A percentile compares a stretch with the other conserved stretches of the same genome.
These are phyloP conservation scores for Ophiostoma quercus DNA, from an alignment of 2,329 filamentous ascomycete species.

Conservation along the genomic window DNA sequence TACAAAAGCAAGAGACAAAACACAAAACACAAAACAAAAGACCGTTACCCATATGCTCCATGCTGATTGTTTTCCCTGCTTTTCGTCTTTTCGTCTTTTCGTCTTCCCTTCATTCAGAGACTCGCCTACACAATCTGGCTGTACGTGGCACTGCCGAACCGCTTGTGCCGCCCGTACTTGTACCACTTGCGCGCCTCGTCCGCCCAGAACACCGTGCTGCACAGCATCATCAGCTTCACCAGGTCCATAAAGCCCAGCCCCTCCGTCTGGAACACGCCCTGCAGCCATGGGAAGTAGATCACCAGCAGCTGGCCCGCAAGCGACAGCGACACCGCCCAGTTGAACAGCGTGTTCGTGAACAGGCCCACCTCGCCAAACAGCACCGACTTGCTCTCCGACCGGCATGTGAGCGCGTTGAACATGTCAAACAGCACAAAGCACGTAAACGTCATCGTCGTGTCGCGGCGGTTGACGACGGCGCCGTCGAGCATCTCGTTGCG, in stretches of 20 bases:
- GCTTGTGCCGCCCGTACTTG: conserved; percentile 50
- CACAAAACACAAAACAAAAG: neutral
- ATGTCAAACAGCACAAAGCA: conserved; percentile 99
- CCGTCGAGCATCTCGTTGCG: conserved; percentile 83
- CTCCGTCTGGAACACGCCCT: conserved; percentile 94
- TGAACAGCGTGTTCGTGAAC: conserved; percentile 88
- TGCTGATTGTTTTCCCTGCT: neutral
- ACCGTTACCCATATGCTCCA: conserved; percentile 1
- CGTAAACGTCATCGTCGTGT: conserved; percentile 99
- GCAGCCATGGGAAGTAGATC: conserved; percentile 89
- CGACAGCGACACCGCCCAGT: conserved; percentile 85
- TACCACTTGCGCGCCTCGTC: conserved; percentile 86
- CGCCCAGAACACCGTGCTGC: conserved; percentile 90
- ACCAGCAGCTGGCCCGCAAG: conserved; percentile 82
- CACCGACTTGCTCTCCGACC: conserved; percentile 84
- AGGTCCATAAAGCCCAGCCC: conserved; percentile 70
- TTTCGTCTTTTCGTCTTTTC: neutral
- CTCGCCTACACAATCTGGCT: neutral
- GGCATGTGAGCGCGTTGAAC: conserved; percentile 95
- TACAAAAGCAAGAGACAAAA: neutral
- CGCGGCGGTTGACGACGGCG: conserved; percentile 77
- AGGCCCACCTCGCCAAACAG: conserved; percentile 78
- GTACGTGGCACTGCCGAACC: conserved; percentile 28
- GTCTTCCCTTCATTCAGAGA: neutral
- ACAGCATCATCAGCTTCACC: conserved; percentile 63